Percentiles rank a stretch among this genome's conserved stretches.
Conservation (phyloP, 2,329 filamentous ascomycete genomes). For the Fusarium scirpi region DNA sequence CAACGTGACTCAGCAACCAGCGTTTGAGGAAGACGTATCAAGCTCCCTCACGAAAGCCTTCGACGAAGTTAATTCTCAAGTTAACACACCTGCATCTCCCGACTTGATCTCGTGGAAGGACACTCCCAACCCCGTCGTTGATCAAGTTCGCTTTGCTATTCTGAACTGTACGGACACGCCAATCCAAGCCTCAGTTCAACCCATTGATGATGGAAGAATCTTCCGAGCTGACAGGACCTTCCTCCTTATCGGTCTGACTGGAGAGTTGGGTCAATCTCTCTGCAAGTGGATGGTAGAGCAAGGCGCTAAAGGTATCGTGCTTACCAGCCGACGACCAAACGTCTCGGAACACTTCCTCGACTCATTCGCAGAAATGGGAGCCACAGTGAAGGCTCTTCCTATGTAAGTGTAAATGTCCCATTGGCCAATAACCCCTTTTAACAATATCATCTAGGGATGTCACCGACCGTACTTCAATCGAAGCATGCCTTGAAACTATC, state of each 20-base stretch:
- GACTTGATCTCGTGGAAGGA: not conserved
- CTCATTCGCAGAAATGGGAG: not conserved
- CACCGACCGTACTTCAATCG: not conserved
- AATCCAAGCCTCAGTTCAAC: not conserved
- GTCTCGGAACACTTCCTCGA: not conserved
- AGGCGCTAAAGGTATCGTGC: not conserved
- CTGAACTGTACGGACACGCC: not conserved
- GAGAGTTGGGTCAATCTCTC: not conserved
- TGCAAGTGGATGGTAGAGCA: conserved; percentile 3
- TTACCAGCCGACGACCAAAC: not conserved
- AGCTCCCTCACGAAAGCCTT: not conserved
- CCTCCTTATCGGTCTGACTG: not conserved
- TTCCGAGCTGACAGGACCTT: not conserved
- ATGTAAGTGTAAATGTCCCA: not conserved
- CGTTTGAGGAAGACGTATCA: not conserved
- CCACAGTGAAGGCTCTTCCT: not conserved
- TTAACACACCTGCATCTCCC: not conserved
- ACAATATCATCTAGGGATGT: not conserved
- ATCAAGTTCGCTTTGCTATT: not conserved
- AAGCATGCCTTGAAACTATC: conserved; percentile 11
- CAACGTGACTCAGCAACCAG: not conserved
- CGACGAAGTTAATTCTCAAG: not conserved
- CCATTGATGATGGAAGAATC: not conserved
- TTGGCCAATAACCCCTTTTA: not conserved
- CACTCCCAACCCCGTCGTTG: not conserved